Evolutionary conservation across 2,329 filamentous ascomycete genomes (phyloP).

Genomic region (Dothistroma septosporum): DNA sequence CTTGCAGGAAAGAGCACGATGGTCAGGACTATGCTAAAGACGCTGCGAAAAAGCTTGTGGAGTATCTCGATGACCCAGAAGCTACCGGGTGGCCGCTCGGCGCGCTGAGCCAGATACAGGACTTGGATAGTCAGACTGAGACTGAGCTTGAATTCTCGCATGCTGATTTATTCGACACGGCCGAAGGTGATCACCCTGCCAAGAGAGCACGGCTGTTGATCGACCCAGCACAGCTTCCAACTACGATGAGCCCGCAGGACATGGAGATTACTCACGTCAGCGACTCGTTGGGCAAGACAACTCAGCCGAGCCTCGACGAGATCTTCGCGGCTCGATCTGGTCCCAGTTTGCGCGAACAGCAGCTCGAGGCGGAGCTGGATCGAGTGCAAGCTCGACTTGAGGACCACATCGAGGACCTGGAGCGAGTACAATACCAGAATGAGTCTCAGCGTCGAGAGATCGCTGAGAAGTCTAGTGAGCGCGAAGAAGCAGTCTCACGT

Average conservation of each 20-base stretch:
- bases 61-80: conserved; percentile 18
- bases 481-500: conserved; percentile 25
- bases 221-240: conserved; percentile 15
- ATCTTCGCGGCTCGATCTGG: not conserved
- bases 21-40: conserved; percentile 18
- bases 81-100: conserved; percentile 27
- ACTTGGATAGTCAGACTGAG: conserved; percentile 34
- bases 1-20: conserved; percentile 31
- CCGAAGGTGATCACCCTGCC: conserved; percentile 4
- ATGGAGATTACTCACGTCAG: conserved; percentile 40
- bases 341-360: conserved; percentile 18
- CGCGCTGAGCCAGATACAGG: conserved; percentile 24
- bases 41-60: conserved; percentile 24
- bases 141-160: conserved; percentile 24
- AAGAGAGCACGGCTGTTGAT: conserved; percentile 27
- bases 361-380: conserved; percentile 23
- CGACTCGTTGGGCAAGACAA: conserved; percentile 39
- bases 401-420: conserved; percentile 30
- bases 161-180: not conserved
- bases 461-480: conserved; percentile 23
- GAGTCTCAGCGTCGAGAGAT: conserved; percentile 33
- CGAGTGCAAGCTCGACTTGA: conserved; percentile 25
- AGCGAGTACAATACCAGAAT: conserved; percentile 32
- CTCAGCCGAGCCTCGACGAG: conserved; percentile 6
- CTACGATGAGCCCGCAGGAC: conserved; percentile 33